Conservation (phyloP, 2,329 filamentous ascomycete genomes). For the Pseudogymnoascus sp. region DNA sequence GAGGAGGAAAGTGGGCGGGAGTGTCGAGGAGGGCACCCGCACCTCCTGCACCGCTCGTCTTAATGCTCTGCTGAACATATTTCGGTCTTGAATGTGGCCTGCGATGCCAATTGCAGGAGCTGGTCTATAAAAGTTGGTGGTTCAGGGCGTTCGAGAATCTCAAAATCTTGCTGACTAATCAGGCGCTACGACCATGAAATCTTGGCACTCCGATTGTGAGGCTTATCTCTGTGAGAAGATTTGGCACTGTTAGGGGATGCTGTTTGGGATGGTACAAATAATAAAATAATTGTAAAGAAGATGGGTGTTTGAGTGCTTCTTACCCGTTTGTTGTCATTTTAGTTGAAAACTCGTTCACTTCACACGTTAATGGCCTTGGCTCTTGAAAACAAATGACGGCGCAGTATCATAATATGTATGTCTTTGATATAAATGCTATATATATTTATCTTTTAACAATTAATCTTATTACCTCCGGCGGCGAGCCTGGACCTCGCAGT, state of each 20-base stretch:
- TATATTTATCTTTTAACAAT: not conserved
- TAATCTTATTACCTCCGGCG: not conserved
- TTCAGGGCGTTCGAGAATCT: conserved; percentile 9
- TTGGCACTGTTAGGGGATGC: conserved; percentile 76
- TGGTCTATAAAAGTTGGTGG: not conserved
- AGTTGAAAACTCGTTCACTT: not conserved
- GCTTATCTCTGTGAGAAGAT: conserved; percentile 64
- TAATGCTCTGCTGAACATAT: conserved; percentile 39
- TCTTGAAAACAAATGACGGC: not conserved
- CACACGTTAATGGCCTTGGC: not conserved
- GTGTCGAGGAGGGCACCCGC: conserved; percentile 31
- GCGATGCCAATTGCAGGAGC: not conserved
- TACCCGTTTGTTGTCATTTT: not conserved
- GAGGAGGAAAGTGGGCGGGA: conserved; percentile 44
- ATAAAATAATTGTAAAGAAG: conserved; percentile 47
- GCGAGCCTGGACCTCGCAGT: conserved; percentile 3
- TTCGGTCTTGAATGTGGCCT: conserved; percentile 13
- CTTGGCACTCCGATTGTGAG: conserved; percentile 1
- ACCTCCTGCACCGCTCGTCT: conserved; percentile 57
- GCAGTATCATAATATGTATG: not conserved
- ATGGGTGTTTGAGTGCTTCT: conserved; percentile 44
- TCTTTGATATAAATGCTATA: conserved; percentile 1
- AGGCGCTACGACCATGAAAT: not conserved
- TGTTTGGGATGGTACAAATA: conserved; percentile 67
- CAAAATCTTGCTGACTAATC: conserved; percentile 8